Conservation (phyloP, 768 basidiomycete species). For the Leccinum longicurvipes region DNA sequence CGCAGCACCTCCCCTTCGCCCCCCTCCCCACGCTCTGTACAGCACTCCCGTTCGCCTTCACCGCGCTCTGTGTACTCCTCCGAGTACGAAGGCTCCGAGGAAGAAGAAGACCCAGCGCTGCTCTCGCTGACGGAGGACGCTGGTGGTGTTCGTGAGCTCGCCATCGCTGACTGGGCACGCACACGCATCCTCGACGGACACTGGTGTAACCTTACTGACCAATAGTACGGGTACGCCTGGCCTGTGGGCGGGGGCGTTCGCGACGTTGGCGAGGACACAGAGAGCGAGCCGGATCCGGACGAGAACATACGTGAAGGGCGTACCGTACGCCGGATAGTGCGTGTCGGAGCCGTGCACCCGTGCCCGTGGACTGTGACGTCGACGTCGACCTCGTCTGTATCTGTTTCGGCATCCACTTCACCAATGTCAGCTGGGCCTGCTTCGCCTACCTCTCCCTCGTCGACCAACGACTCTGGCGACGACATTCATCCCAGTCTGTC, state of each 20-base stretch:
- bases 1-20: conserved; percentile 27
- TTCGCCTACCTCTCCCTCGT: conserved; percentile 22
- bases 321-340: conserved; percentile 17
- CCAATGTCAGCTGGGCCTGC: conserved; percentile 23
- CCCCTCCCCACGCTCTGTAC: conserved; percentile 23
- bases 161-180: conserved; percentile 70
- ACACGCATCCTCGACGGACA: conserved; percentile 69
- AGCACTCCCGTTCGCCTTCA: conserved; percentile 31
- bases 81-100: conserved; percentile 36
- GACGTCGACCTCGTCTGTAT: conserved; percentile 11
- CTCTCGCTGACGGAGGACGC: conserved; percentile 46
- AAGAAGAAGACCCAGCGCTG: conserved; percentile 43
- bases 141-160: conserved; percentile 47
- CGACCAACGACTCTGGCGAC: conserved; percentile 12
- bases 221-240: conserved; percentile 53
- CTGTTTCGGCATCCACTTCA: conserved; percentile 6
- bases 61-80: conserved; percentile 30
- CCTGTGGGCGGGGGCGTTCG: conserved; percentile 33
- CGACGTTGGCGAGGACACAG: conserved; percentile 25
- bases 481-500: conserved; percentile 46
- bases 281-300: conserved; percentile 26
- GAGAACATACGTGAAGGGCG: conserved; percentile 19
- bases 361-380: conserved; percentile 58
- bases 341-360: conserved; percentile 41
- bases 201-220: conserved; percentile 73